phyloP scores from a whole-genome alignment of 83 land plant genomes.

The Picea engelmannii region DNA sequence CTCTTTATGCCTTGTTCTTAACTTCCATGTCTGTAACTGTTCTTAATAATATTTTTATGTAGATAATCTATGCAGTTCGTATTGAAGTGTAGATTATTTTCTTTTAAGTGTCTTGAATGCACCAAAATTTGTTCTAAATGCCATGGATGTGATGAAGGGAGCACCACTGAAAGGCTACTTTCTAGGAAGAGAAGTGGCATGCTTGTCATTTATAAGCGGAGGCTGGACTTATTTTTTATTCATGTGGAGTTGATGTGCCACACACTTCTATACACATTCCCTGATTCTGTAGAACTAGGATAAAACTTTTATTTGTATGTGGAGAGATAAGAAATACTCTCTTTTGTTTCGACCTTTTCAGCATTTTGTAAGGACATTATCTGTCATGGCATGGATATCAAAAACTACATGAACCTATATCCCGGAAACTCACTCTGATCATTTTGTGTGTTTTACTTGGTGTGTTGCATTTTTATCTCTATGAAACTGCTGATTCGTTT shows the following conservation, averaged over 20 bases:
- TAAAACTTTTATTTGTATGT: not conserved
- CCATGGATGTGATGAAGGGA: no score
- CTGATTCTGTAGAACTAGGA: not conserved
- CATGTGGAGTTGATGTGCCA: not conserved
- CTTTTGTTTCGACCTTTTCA: not conserved
- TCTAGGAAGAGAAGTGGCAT: not conserved
- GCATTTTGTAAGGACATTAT: not conserved
- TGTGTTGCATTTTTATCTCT: not conserved
- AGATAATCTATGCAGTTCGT: no score
- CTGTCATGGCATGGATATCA: not conserved
- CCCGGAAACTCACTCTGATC: not conserved
- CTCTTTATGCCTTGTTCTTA: no score
- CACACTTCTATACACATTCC: not conserved
- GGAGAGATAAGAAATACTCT: not conserved
- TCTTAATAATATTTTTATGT: no score
- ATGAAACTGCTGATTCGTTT: slow-evolving; percentile 4
- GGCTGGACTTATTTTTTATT: not conserved
- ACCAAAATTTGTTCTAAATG: no score
- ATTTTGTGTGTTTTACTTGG: not conserved
- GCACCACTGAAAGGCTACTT: not conserved
- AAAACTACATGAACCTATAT: not conserved
- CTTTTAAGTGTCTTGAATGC: no score
- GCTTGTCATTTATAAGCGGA: not conserved
- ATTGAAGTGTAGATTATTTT: no score
- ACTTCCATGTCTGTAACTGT: no score